These are phyloP conservation scores for Hericium rajendrae DNA, from an alignment of 768 basidiomycete species.

Conservation along the genomic window DNA sequence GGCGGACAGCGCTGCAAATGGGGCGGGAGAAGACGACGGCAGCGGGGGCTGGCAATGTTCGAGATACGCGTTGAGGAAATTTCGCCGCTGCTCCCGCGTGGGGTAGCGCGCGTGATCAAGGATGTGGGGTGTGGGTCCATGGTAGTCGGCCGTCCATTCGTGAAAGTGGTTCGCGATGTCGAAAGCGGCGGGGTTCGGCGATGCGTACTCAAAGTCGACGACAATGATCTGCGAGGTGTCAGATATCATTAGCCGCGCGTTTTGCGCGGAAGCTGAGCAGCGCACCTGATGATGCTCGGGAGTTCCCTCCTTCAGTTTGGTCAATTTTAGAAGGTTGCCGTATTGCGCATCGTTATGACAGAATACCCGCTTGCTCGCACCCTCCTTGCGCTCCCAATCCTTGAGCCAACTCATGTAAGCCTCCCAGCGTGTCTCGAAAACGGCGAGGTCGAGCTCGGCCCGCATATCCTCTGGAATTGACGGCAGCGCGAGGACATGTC, in stretches of 20 bases:
- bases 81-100: constrained; percentile 54
- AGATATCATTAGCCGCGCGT: constrained; percentile 12
- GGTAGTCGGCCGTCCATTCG: constrained; percentile 95
- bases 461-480: constrained; percentile 35
- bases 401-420: constrained; percentile 65
- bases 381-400: constrained; percentile 44
- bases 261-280: constrained; percentile 6
- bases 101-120: constrained; percentile 65
- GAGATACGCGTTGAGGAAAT: constrained; percentile 84
- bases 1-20: constrained; percentile 10
- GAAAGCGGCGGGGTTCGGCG: constrained; percentile 84
- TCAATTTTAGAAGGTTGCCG: constrained; percentile 80
- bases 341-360: constrained; percentile 96
- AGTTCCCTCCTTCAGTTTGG: constrained; percentile 38
- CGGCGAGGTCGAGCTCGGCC: constrained; percentile 51
- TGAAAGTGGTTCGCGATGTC: constrained; percentile 97
- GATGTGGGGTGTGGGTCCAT: constrained; percentile 55
- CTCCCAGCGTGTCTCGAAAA: constrained; percentile 55
- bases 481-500: constrained; percentile 62
- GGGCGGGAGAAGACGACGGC: constrained; percentile 16
- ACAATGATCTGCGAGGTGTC: constrained; percentile 67
- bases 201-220: constrained; percentile 96
- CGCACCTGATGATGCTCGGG: constrained; percentile 73
- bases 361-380: constrained; percentile 61
- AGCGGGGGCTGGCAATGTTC: constrained; percentile 30